Conservation (phyloP, 139 green algal species). For the Picochlorum sp. region DNA sequence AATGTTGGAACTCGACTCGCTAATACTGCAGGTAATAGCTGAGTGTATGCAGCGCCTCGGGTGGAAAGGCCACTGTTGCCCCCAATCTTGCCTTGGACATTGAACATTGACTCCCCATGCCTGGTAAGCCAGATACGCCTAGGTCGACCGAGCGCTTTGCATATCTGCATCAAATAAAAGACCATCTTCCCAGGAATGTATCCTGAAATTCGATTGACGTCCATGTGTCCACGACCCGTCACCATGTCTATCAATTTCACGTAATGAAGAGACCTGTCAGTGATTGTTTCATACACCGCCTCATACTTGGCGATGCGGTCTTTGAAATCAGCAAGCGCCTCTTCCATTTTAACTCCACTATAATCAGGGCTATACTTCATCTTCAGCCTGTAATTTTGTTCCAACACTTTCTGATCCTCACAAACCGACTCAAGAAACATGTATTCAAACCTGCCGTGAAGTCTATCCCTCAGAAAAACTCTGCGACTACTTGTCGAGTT, state of each 20-base stretch:
- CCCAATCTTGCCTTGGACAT: slow-evolving; percentile 63
- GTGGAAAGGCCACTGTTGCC: slow-evolving; percentile 61
- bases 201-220: slow-evolving; percentile 94
- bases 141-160: slow-evolving; percentile 33
- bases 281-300: slow-evolving; percentile 86
- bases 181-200: slow-evolving; percentile 94
- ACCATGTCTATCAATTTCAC: slow-evolving; percentile 97
- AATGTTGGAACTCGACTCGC: slow-evolving; percentile 42
- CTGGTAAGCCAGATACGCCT: slow-evolving; percentile 78
- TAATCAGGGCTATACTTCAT: slow-evolving; percentile 85
- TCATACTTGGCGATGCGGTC: slow-evolving; percentile 79
- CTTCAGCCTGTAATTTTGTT: slow-evolving; percentile 88
- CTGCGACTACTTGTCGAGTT: slow-evolving; percentile 80
- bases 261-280: slow-evolving; percentile 79
- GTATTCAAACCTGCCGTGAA: slow-evolving; percentile 73
- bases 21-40: slow-evolving; percentile 59
- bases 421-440: slow-evolving; percentile 96
- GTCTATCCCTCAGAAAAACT: slow-evolving; percentile 52
- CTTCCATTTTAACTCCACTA: slow-evolving; percentile 44
- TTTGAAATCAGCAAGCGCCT: slow-evolving; percentile 69
- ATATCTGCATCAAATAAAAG: slow-evolving; percentile 89
- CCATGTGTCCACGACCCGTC: slow-evolving; percentile 68
- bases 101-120: slow-evolving; percentile 82
- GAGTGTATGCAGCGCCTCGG: slow-evolving; percentile 67
- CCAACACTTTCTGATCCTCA: slow-evolving; percentile 68